A percentile compares a stretch with the other conserved stretches of the same genome.
These are phyloP conservation scores for Cordyceps cateniannulata DNA, from an alignment of 2,329 filamentous ascomycete genomes.

Conservation along the genomic window DNA sequence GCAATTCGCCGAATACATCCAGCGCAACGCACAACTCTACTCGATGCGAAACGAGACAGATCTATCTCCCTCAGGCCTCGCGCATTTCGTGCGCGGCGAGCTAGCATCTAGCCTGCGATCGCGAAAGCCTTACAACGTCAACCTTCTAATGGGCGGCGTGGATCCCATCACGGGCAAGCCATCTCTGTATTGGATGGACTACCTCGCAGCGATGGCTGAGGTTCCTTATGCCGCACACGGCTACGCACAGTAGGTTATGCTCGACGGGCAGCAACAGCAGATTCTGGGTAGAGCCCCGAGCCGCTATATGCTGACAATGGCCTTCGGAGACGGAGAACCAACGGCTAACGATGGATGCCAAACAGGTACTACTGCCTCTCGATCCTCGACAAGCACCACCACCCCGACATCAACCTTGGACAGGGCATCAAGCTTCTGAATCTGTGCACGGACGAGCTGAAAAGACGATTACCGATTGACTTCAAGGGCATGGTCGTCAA, in stretches of 20 bases:
- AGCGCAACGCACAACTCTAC: constrained; percentile 97
- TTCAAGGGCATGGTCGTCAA: constrained; percentile 98
- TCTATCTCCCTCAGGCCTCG: constrained; percentile 80
- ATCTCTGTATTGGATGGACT: constrained; percentile 94
- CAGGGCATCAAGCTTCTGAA: constrained; percentile 87
- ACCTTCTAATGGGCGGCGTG: constrained; percentile 88
- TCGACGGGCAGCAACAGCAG: not conserved
- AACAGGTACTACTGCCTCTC: constrained; percentile 91
- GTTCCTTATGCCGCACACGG: constrained; percentile 95
- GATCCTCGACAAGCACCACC: constrained; percentile 97
- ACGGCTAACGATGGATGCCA: not conserved
- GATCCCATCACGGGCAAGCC: constrained; percentile 90
- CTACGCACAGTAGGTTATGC: constrained; percentile 76
- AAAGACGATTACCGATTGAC: constrained; percentile 93
- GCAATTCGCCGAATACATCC: constrained; percentile 98
- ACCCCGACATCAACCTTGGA: constrained; percentile 84
- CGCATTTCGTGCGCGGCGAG: constrained; percentile 90
- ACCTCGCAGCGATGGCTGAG: constrained; percentile 80
- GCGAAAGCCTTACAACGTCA: constrained; percentile 92
- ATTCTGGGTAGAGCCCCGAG: not conserved
- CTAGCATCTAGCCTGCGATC: constrained; percentile 86
- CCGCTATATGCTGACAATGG: not conserved
- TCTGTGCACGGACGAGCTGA: constrained; percentile 95
- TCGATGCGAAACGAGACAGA: constrained; percentile 96
- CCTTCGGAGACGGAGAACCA: not conserved